Base-by-base conservation (phyloP, 73 alveolate genomes). In the Paramecium caudatum region DNA sequence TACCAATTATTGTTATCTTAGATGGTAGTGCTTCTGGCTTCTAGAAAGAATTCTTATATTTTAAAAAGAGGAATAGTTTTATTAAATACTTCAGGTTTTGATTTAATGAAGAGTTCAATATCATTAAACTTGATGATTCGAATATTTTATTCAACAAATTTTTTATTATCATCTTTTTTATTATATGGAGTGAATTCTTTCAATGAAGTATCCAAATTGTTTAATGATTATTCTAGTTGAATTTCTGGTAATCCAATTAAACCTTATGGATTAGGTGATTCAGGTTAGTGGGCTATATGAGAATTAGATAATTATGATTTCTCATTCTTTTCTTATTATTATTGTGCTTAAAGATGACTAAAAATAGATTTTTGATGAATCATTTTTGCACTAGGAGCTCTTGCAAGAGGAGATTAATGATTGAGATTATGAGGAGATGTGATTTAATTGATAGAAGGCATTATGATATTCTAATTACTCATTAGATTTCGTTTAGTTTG, bases 321-420 rank as follows among this genome's bases (percentile, higher is more conserved):
- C 5, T 55, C 80, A 4, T 27, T 16, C 34, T 34, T 34, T 4
- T 34, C 47, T 68, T 32, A n/a, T 68, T 32, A 34, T 32, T 1
- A 8, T 12, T 68, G 3, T 16, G 25, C 3, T 37, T 37, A n/a
- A 32, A 25, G 34, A 32, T 68, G 84, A 68, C 84, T 68, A 5
- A 68, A 68, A 2, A 68, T 68, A 7, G 84, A 68, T 68, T 68
- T 68, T 25, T 68, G 34, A 68, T 68, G 84, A 68, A 68, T 68
- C 61, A 68, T 32, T n/a, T 37, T 68, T 32, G 25, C 30, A 21
- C 80, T 55, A 2, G 80, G 80, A 55, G 80, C 80, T n/a, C n/a
- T n/a, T n/a, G n/a, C n/a, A n/a, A n/a, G n/a, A 55, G 45, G 30
- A 21, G 23, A 55, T 55, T 55, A 21, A 19, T 5, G 30, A 27